These are phyloP conservation scores for Candida maris DNA, from an alignment of 805 yeast genomes.

Conservation along the genomic window DNA sequence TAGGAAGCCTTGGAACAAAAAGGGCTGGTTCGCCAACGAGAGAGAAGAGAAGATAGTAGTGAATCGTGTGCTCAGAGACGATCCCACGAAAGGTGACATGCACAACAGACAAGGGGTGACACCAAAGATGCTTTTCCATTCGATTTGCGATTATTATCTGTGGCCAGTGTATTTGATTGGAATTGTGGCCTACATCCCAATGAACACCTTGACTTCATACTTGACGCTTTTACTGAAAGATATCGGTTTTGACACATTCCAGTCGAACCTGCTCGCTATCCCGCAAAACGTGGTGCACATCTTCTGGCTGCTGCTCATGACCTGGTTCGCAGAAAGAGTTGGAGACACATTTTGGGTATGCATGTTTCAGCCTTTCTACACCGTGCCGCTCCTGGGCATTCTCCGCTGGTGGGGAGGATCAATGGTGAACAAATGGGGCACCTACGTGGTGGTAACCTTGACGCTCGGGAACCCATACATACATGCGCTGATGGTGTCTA, in stretches of 20 bases:
- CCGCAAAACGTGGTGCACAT: conserved; percentile 43
- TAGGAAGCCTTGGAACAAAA: conserved; percentile 22
- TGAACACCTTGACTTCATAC: conserved; percentile 38
- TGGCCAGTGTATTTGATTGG: conserved; percentile 54
- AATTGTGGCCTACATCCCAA: conserved; percentile 37
- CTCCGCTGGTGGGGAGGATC: conserved; percentile 29
- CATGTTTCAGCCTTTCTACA: conserved; percentile 25
- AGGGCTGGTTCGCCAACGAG: conserved; percentile 5
- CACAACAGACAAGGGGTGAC: conserved; percentile 54
- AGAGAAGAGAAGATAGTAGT: conserved; percentile 42
- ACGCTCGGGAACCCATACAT: conserved; percentile 42
- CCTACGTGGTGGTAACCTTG: conserved; percentile 24
- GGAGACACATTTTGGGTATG: conserved; percentile 25
- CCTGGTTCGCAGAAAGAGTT: conserved; percentile 36
- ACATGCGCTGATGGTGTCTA: conserved; percentile 54
- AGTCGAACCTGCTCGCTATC: conserved; percentile 49
- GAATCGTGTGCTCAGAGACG: conserved; percentile 57
- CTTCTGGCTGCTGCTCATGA: conserved; percentile 32
- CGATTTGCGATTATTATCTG: conserved; percentile 47
- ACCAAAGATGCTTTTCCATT: conserved; percentile 35
- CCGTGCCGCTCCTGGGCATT: conserved; percentile 24
- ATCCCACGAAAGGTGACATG: conserved; percentile 64
- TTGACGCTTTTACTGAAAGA: conserved; percentile 45
- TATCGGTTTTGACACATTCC: conserved; percentile 51
- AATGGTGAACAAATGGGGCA: conserved; percentile 26